Evolutionary conservation across 805 yeast species (phyloP).

Genomic region (Yarrowia sp.): DNA sequence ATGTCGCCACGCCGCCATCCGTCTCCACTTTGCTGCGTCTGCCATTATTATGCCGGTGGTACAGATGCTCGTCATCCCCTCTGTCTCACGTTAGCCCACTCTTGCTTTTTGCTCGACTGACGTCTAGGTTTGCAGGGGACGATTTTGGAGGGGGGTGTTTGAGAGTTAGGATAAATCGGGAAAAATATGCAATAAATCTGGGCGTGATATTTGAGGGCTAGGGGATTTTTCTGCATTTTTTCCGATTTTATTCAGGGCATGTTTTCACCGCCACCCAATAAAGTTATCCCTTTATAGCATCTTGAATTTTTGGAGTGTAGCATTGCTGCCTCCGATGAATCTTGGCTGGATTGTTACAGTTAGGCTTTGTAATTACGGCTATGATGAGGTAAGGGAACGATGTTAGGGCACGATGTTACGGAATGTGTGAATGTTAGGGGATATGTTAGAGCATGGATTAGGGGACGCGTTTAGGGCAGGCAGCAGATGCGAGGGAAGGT

Average conservation of each 20-base stretch:
- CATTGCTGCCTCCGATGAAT: conserved; percentile 23
- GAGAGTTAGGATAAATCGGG: neutral
- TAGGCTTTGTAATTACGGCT: neutral
- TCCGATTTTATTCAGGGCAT: neutral
- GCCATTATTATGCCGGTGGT: conserved; percentile 11
- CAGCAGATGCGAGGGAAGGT: too few relatives aligned
- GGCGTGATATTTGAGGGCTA: too few relatives aligned
- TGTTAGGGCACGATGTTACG: neutral
- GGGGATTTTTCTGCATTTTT: neutral
- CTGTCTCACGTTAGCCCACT: conserved; percentile 22
- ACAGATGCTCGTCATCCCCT: conserved; percentile 21
- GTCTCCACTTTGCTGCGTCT: conserved; percentile 17
- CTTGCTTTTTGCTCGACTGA: conserved; percentile 2
- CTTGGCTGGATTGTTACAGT: conserved; percentile 16
- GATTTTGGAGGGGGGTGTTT: too few relatives aligned
- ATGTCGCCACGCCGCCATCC: neutral
- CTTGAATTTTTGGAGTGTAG: neutral
- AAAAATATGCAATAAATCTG: neutral
- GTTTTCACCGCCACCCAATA: neutral
- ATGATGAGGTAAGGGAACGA: conserved; percentile 7
- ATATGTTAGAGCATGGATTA: neutral
- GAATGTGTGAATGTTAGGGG: neutral
- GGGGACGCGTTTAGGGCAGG: too few relatives aligned
- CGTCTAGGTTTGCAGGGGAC: conserved; percentile 9
- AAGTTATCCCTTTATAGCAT: conserved; percentile 20